phyloP scores from a whole-genome alignment of 1,284 basidiomycete species.

The Heterobasidion parviporum region DNA sequence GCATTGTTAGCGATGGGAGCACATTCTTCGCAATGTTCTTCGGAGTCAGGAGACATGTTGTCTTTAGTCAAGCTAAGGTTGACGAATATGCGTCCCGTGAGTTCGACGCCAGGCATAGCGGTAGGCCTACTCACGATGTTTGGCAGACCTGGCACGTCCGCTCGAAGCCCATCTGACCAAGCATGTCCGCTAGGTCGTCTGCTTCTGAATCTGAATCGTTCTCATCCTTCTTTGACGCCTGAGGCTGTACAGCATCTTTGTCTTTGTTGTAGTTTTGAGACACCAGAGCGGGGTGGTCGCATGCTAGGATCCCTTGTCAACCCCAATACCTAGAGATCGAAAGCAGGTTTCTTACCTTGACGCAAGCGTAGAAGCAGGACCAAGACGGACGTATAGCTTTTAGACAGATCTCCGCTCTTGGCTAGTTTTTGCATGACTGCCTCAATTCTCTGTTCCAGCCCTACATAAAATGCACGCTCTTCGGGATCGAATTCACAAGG shows the following conservation, averaged over 20 bases:
- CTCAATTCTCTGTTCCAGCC: constrained; percentile 70
- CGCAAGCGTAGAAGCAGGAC: constrained; percentile 79
- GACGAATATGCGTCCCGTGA: neutral
- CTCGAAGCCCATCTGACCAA: constrained; percentile 63
- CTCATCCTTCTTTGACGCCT: constrained; percentile 42
- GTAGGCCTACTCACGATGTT: constrained; percentile 40
- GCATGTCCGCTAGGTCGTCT: constrained; percentile 72
- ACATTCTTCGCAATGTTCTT: constrained; percentile 53
- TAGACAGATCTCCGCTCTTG: constrained; percentile 41
- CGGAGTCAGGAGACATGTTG: constrained; percentile 19
- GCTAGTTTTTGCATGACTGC: constrained; percentile 68
- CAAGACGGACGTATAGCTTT: constrained; percentile 80
- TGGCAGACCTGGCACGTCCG: constrained; percentile 75
- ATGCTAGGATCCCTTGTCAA: constrained; percentile 44
- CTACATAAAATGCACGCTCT: constrained; percentile 79
- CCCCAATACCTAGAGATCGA: neutral
- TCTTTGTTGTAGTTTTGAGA: constrained; percentile 69
- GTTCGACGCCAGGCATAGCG: neutral
- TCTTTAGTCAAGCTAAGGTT: constrained; percentile 1
- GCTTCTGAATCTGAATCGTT: constrained; percentile 55
- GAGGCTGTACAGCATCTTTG: constrained; percentile 65
- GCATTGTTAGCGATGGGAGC: constrained; percentile 38
- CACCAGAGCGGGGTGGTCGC: constrained; percentile 81
- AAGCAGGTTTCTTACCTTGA: constrained; percentile 53
- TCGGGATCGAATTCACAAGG: constrained; percentile 64